These are phyloP conservation scores for Selaginella tamariscina DNA, from an alignment of 75 land plant species.

Conservation along the genomic window DNA sequence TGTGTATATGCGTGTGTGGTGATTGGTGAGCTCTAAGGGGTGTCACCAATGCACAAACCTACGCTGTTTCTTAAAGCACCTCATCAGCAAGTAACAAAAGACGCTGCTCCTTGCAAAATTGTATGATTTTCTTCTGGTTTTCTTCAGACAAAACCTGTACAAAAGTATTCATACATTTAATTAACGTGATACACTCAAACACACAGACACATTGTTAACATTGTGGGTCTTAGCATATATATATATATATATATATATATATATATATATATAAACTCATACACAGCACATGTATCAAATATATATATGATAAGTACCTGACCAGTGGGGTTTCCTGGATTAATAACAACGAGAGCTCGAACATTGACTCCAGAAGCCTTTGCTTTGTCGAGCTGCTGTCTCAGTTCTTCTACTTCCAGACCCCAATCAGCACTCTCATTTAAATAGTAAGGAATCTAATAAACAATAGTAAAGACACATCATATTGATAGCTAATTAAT, in stretches of 20 bases:
- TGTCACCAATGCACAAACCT: not conserved
- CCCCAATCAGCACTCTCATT: slow-evolving; percentile 95
- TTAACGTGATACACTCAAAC: not conserved
- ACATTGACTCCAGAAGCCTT: slow-evolving; percentile 63
- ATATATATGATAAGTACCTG: slow-evolving; percentile 41
- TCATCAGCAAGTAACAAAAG: slow-evolving; percentile 95
- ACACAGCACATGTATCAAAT: not conserved
- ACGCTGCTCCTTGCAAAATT: slow-evolving; percentile 85
- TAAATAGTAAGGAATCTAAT: slow-evolving; percentile 93
- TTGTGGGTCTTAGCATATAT: not conserved
- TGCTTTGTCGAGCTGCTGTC: slow-evolving; percentile 65
- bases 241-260: too few relatives aligned
- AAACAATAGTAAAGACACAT: too few relatives aligned
- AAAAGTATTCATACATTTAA: not conserved
- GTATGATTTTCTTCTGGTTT: slow-evolving; percentile 67
- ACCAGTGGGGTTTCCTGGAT: slow-evolving; percentile 99
- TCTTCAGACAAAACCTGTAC: slow-evolving; percentile 81
- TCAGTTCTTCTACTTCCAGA: slow-evolving; percentile 66
- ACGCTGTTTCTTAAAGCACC: slow-evolving; percentile 33
- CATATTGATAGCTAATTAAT: too few relatives aligned
- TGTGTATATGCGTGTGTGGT: too few relatives aligned
- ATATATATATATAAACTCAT: not conserved
- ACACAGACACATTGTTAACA: not conserved
- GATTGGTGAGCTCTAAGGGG: not conserved
- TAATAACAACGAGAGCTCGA: slow-evolving; percentile 91